Evolutionary conservation across 1,284 basidiomycete genomes (phyloP), one percentile per base, ranked within the genome.

Genomic region (Ceratobasidium sp.): DNA sequence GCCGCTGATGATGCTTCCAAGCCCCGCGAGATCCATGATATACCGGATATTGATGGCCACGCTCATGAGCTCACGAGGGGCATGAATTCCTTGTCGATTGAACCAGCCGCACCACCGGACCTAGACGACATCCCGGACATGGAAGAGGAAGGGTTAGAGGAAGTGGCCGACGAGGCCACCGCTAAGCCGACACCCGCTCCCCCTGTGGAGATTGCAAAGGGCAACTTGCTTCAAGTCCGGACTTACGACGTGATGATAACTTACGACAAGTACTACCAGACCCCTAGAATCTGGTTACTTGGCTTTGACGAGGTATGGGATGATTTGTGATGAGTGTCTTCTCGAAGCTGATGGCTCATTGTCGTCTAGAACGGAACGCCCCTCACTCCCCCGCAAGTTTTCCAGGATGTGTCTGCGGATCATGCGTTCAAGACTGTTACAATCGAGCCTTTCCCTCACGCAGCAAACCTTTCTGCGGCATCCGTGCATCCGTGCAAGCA

Each of bases 171-270:
- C 76, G 95, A 95, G 77, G 93, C 93, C 74, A 92, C 92, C n/a
- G 90, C 90, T 56, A 89, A 90, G 53, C 89, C 89, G 24, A 87
- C 83, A 74, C 80, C 74, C 54, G 31, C 68, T 74, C 76, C 61
- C 58, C 75, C 88, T 78, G 83, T 87, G 39, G 88, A 91, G 78
- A 85, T 88, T 48, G 86, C 88, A 43, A 92, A 89, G 77, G 90
- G 89, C 75, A 98, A 98, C 80, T 85, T 99, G 29, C 85, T 98
- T 53, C 94, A 95, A 85, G 95, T 99, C 56, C 89, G 97, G 79
- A 99, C 96, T 27, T 99, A 99, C 86, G 98, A 99, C 83, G 98
- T 98, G 81, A 94, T 98, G 90, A 99, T 99, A 85, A 96, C 94
- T 48, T 99, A 99, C 84, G 97, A 99, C 88, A 99, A 99, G 85